Evolutionary conservation across 176 grass and related monocot species (phyloP), one percentile per base, ranked within the genome.

Genomic region (Avena atlantica): DNA sequence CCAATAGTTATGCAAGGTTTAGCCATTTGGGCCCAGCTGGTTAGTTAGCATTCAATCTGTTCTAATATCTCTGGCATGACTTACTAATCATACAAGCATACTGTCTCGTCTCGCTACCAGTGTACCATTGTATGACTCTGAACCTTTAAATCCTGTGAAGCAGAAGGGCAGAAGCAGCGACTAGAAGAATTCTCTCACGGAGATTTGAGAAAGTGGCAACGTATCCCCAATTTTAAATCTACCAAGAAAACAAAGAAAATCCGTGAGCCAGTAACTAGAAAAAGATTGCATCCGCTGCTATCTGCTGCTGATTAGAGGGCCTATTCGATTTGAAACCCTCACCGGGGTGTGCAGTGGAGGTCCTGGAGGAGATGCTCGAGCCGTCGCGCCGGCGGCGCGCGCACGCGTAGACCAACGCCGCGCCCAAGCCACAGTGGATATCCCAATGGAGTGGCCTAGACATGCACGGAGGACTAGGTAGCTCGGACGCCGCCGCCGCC

Each of bases 331-430:
- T 21, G 40, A 49, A 80, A 11, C 13, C 23, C 60, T 65, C 60
- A 65, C 42, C 78, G 23, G 55, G 12, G 59, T 49, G 37, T 61
- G 78, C 56, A 79, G 57, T 24, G 78, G 57, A 79, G 57, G n/a
- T 17, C 56, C 12, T 17, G 78, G 57, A 79, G 57, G n/a, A 25
- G 77, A n/a, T 17, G 78, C 8, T 19, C 42, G 14, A 29, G 78
- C 59, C 59, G 23, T 23, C 59, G 42, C 23, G 14, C 53, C 52
- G 52, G 14, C 15, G 15, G 52, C 14, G 55, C 19, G 11, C 55
- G 34, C 42, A 19, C 8, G 42, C 60, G 15, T 44, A 80, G 37
- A 47, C 58, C 23, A 8, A 63, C 9, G 5, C 21, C 4, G 1
- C 59, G 14, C 4, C 37, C 14, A 64, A 3, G 13, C 12, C 78